Evolutionary conservation across 2,329 filamentous ascomycete species (phyloP).

Genomic region (Pestalotiopsis sp.): DNA sequence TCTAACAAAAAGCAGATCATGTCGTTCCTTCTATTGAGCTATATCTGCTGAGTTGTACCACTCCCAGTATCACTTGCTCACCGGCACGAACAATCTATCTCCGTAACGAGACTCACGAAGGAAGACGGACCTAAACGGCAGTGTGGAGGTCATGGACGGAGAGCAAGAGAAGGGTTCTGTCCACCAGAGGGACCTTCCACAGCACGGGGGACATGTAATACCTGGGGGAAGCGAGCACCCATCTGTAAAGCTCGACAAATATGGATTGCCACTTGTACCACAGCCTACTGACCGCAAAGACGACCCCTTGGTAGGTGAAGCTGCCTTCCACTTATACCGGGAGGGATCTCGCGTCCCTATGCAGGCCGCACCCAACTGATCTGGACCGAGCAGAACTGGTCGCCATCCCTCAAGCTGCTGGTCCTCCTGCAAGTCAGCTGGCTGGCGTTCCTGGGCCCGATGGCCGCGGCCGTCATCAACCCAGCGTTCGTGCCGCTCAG

Average conservation of each 20-base stretch:
- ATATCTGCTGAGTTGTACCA: too few species aligned
- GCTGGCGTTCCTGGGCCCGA: constrained; percentile 32
- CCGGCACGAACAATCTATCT: neutral
- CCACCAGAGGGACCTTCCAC: neutral
- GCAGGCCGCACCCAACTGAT: too few species aligned
- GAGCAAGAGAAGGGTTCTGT: neutral
- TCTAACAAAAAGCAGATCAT: neutral
- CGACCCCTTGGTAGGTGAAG: constrained; percentile 6
- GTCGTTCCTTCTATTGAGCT: neutral
- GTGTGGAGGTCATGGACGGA: neutral
- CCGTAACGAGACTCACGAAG: neutral
- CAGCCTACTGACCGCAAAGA: constrained; percentile 9
- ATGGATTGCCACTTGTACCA: constrained; percentile 6
- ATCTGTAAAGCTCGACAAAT: constrained; percentile 4
- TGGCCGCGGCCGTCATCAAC: constrained; percentile 31
- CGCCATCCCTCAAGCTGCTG: neutral
- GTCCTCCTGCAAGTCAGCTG: constrained; percentile 30
- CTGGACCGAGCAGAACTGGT: too few species aligned
- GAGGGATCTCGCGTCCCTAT: neutral
- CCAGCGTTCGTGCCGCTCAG: constrained; percentile 33
- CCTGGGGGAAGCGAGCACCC: neutral
- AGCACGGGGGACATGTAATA: neutral
- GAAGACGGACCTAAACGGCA: neutral
- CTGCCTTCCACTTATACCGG: neutral
- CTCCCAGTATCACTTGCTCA: neutral